Conservation (phyloP, 2,329 filamentous ascomycete genomes). For the Aspergillus viridinutans region DNA sequence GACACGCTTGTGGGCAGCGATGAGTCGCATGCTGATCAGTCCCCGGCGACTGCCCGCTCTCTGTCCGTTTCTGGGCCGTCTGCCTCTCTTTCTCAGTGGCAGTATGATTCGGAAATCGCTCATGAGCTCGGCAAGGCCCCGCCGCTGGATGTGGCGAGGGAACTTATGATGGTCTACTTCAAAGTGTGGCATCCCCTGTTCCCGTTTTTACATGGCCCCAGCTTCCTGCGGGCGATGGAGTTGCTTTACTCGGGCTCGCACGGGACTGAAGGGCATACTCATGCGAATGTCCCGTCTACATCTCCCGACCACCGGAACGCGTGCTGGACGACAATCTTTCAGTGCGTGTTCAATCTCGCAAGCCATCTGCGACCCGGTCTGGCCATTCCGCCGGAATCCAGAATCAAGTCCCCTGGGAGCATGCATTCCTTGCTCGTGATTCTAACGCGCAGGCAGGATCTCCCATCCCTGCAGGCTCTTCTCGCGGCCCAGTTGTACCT, state of each 20-base stretch:
- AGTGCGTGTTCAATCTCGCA: constrained; percentile 51
- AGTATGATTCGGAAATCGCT: constrained; percentile 25
- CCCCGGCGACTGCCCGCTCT: constrained; percentile 4
- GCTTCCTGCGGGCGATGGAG: constrained; percentile 45
- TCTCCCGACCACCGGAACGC: constrained; percentile 19
- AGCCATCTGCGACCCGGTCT: constrained; percentile 31
- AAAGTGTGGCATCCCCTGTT: constrained; percentile 51
- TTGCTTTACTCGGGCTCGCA: constrained; percentile 32
- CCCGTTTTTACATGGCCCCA: constrained; percentile 50
- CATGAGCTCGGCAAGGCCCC: constrained; percentile 25
- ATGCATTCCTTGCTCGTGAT: constrained; percentile 36
- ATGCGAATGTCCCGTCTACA: not conserved
- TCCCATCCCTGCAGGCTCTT: constrained; percentile 47
- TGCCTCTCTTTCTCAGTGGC: constrained; percentile 18
- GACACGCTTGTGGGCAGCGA: constrained; percentile 27
- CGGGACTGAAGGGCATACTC: not conserved
- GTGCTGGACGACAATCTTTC: constrained; percentile 40
- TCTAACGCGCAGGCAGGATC: constrained; percentile 42
- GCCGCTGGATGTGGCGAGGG: constrained; percentile 31
- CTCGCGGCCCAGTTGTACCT: constrained; percentile 49
- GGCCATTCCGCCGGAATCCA: constrained; percentile 29
- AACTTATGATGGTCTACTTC: constrained; percentile 49
- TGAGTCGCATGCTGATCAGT: constrained; percentile 17
- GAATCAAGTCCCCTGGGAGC: constrained; percentile 36
- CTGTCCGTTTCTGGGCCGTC: constrained; percentile 6